Conservation (phyloP, 495 filamentous ascomycete genomes). For the Penicillium flavigenum region DNA sequence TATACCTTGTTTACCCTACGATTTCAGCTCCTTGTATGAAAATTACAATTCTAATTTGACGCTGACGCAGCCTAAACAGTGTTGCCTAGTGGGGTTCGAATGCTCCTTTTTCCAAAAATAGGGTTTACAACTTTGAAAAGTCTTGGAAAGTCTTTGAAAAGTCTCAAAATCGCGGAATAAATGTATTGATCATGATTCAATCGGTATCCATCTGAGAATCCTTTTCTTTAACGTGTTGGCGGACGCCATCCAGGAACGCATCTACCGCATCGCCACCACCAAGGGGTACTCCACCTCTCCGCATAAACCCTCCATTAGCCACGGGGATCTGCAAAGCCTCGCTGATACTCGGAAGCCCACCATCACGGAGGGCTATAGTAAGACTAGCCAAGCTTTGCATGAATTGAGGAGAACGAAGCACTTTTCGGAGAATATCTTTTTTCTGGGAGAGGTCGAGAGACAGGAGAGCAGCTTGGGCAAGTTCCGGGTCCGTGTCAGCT, state of each 20-base stretch:
- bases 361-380: slow-evolving; percentile 85
- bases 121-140: slow-evolving; percentile 10
- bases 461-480: slow-evolving; percentile 66
- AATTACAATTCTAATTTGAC: neutral
- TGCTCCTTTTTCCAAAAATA: slow-evolving; percentile 27
- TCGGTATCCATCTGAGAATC: slow-evolving; percentile 51
- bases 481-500: slow-evolving; percentile 63
- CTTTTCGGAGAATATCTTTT: slow-evolving; percentile 73
- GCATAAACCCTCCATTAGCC: slow-evolving; percentile 76
- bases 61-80: slow-evolving; percentile 23
- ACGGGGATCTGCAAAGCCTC: slow-evolving; percentile 80
- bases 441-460: slow-evolving; percentile 78
- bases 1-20: neutral
- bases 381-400: slow-evolving; percentile 79
- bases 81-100: slow-evolving; percentile 24
- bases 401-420: slow-evolving; percentile 90
- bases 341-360: slow-evolving; percentile 85
- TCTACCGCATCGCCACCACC: slow-evolving; percentile 87
- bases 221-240: slow-evolving; percentile 61
- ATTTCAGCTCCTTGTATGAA: neutral
- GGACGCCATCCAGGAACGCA: slow-evolving; percentile 85
- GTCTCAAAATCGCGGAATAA: neutral
- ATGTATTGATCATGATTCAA: slow-evolving; percentile 24
- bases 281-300: slow-evolving; percentile 69
- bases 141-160: neutral